Evolutionary conservation across 441 rosid species (phyloP).

Genomic region (Populus trichocarpa): DNA sequence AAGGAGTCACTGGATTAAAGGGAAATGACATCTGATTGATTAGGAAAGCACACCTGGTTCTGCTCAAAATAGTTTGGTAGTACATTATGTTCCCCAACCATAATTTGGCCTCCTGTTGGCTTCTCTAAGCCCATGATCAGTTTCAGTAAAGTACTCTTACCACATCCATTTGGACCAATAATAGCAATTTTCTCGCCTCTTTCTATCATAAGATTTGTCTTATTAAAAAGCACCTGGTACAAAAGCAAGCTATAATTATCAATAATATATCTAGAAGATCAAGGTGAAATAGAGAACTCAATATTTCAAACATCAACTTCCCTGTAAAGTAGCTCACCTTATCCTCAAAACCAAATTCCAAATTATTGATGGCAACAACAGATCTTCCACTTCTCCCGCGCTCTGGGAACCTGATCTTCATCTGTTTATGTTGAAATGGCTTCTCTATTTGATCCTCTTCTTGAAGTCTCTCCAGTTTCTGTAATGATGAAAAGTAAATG

Average conservation of each 20-base stretch:
- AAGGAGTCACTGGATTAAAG: neutral
- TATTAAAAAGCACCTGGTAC: conserved; percentile 63
- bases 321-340: conserved; percentile 41
- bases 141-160: conserved; percentile 87
- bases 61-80: conserved; percentile 97
- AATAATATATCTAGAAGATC: conserved; percentile 1
- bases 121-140: conserved; percentile 79
- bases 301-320: neutral
- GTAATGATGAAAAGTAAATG: conserved; percentile 2
- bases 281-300: neutral
- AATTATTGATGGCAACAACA: conserved; percentile 56
- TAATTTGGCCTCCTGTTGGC: conserved; percentile 62
- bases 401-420: conserved; percentile 96
- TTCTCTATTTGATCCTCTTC: conserved; percentile 84
- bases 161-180: conserved; percentile 95
- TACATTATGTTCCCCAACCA: conserved; percentile 90
- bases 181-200: conserved; percentile 88
- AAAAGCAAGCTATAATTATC: conserved; percentile 15
- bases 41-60: conserved; percentile 64
- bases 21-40: neutral
- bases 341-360: conserved; percentile 73
- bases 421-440: conserved; percentile 85
- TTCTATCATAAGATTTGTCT: conserved; percentile 69
- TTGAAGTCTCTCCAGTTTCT: conserved; percentile 85
- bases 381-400: conserved; percentile 87